Evolutionary conservation across 768 basidiomycete genomes (phyloP), one percentile per base, ranked within the genome.

Genomic region (Boletus vinaceobasis): DNA sequence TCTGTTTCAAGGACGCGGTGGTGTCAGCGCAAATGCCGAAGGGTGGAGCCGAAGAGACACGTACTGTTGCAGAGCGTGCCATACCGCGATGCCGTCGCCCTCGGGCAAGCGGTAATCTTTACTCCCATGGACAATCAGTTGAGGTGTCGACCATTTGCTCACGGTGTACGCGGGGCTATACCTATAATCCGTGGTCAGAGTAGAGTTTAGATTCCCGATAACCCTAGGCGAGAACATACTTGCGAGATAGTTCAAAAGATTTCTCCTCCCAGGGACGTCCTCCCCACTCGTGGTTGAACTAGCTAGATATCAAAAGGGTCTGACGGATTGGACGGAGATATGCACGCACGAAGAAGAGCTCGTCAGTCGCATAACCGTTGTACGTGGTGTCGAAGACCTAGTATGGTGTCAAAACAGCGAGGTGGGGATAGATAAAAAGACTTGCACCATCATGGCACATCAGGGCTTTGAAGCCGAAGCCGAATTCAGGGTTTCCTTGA

Each of bases 271-370:
- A 93, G 13, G 91, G 90, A 49, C 81, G 77, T 54, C 90, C 89
- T 64, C 86, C 87, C 86, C 88, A 93, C 58, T 90, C 91, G 58
- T 91, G 86, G 69, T 91, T 90, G 75, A 88, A 89, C 90, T 93
- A 50, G 5, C 15, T 21, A 4, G 32, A 39, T 4, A n/a, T 61
- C 36, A 49, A 48, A 50, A 40, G 44, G 17, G 29, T 37, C 36
- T 46, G n/a, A 36, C 29, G 10, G 9, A 46, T 27, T 5, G 1
- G 43, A 43, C 23, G 17, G 23, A 13, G 15, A 47, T 14, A 36
- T 33, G 37, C 26, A 75, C 87, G 62, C 65, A 91, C 90, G 74
- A 94, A 95, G 80, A 87, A 92, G 35, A 95, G 79, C 64, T 95
- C 92, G 48, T 98, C 95, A 10, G 94, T 98, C 14, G 87, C 82